Base-by-base conservation (phyloP, 2,329 filamentous ascomycete genomes). In the Ophiostoma tasmaniense region DNA sequence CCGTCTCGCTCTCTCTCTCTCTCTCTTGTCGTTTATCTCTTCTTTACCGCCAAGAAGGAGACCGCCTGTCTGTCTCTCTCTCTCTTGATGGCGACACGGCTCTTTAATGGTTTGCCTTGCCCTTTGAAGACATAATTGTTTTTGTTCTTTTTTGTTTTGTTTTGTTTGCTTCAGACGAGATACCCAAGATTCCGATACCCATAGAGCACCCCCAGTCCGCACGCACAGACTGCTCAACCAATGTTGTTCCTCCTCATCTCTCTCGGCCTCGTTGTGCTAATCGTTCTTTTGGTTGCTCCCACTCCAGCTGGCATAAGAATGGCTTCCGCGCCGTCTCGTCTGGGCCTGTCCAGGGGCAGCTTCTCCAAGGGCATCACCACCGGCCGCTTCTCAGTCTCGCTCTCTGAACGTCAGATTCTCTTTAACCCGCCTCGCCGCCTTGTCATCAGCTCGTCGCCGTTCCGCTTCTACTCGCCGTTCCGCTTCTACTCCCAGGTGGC, bases 401-500 rank as follows among this genome's bases (percentile, higher is more conserved):
- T 72, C 7, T 70, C 72, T 7, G 69, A 72, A 17, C 72, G 72
- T 35, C 72, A 72, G 68, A 71, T 72, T 50, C 69, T 73, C 67
- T 70, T 71, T 13, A 71, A 69, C 30, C 65, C 66, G 42, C 70
- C 69, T 5, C 64, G 69, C 17, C 69, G 70, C 42, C 67, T 70
- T 14, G 64, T 72, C 50, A 28, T 70, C 35, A 68, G 28, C 55
- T 66, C 66, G 1, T 68, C 70, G 14, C 64, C 69, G 25, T 75
- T 76, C 30, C 78, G 76, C 39, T 72, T 74, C 65, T 79, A 77
- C 68, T 82, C 81, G 20, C 64, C 69, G n/a, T 75, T 76, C 28
- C 78, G 76, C 35, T 72, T 74, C 65, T 79, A 77, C 68, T 82
- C 81, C 66, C 80, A 80, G 69, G 76, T 78, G 70, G 78, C 81